A percentile compares a stretch with the other conserved stretches of the same genome.
These are phyloP conservation scores for Hymenoscyphus linearis DNA, from an alignment of 2,329 filamentous ascomycete species.

Conservation along the genomic window DNA sequence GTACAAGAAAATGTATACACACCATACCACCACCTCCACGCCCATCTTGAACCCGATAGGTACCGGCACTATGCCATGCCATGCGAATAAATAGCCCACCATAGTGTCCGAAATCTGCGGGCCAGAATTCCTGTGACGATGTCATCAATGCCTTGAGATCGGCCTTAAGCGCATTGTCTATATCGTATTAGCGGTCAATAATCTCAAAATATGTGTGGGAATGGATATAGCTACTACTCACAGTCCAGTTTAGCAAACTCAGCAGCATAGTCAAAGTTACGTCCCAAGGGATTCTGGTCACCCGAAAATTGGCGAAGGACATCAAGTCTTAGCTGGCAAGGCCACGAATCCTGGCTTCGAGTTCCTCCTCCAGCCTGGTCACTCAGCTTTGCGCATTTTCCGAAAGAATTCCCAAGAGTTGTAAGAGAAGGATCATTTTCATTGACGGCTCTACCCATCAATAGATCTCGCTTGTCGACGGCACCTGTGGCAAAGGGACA, in stretches of 20 bases:
- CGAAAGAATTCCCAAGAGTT: constrained; percentile 20
- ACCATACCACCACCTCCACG: constrained; percentile 51
- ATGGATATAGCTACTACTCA: constrained; percentile 25
- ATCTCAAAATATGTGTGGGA: background rate
- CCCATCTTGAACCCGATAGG: constrained; percentile 54
- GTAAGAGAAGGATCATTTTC: constrained; percentile 17
- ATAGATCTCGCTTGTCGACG: constrained; percentile 17
- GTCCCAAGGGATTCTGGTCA: constrained; percentile 44
- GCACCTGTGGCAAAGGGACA: constrained; percentile 14
- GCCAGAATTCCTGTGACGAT: constrained; percentile 57
- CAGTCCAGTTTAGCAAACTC: constrained; percentile 57
- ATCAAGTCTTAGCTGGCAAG: constrained; percentile 48
- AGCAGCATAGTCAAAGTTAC: constrained; percentile 51
- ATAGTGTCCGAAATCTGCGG: constrained; percentile 57
- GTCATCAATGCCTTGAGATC: constrained; percentile 52
- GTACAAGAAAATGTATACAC: constrained; percentile 3
- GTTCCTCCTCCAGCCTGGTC: constrained; percentile 42
- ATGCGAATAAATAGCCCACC: constrained; percentile 55
- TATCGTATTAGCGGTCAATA: constrained; percentile 7
- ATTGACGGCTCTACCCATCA: constrained; percentile 6
- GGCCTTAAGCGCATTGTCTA: constrained; percentile 45
- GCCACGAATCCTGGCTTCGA: constrained; percentile 53
- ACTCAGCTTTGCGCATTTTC: constrained; percentile 21
- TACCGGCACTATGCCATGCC: constrained; percentile 58
- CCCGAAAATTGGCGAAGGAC: constrained; percentile 53